Base-by-base conservation (phyloP, 371 early-diverging fungal species). In the Mortierella sp. region DNA sequence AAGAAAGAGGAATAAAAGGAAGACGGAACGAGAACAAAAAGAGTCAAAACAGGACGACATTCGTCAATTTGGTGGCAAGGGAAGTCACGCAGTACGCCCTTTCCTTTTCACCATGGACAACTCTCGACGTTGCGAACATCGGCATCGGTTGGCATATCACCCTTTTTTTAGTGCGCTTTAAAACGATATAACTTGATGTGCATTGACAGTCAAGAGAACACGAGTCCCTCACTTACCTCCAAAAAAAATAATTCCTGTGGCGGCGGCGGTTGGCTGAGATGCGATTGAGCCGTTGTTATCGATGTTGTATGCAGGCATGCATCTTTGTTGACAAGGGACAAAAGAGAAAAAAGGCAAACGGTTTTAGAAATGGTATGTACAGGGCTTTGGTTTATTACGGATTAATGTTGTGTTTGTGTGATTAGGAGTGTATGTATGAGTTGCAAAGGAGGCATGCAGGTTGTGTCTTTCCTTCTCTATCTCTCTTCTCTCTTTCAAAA, bases 381-480 rank as follows among this genome's bases (percentile, higher is more conserved):
- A 73, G 54, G 72, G 50, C 38, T 72, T 38, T 9, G 73, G 38
- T 42, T 48, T 52, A 54, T 73, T 73, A 73, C 24, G 55, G 55
- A 48, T 48, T 48, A 38, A 47, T 52, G 14, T 24, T 47, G 26
- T 26, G 72, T 48, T 24, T 47, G 26, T 26, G 72, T 48, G 42
- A 73, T 73, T 73, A 73, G 73, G 73, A 73, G 34, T 55, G 54
- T 54, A 50, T 73, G 42, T 73, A 31, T 63, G 63, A 34, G 63
- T 63, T 63, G 63, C 63, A 34, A 63, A 60, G 34, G 63, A 19
- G 34, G 26, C 34, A 63, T 63, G 63, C 63, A 63, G 19, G 24
- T 38, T 54, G 28, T 72, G 47, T 76, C 26, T 26, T 42, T 72
- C 34, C 48, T 76, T 54, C n/a, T 74, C 34, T 26, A 31, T 63